Conservation (phyloP, 2,329 filamentous ascomycete genomes). For the Cordyceps tenuipes region DNA sequence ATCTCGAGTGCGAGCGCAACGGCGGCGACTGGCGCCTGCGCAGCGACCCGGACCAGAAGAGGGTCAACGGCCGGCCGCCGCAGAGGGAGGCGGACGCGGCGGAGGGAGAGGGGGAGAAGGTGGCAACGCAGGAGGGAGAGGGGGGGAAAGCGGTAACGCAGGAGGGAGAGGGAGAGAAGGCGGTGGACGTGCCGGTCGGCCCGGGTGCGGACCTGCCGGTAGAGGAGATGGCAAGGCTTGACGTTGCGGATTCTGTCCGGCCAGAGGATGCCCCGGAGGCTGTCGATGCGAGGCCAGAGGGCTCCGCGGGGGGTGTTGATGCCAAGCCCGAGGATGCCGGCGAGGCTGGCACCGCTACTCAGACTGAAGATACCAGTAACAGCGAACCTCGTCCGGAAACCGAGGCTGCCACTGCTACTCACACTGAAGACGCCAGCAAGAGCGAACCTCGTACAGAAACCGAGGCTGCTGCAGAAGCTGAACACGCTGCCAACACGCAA, state of each 20-base stretch:
- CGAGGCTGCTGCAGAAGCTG: neutral
- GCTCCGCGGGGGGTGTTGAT: neutral
- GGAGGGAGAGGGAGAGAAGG: neutral
- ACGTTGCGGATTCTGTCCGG: slow-evolving; percentile 10
- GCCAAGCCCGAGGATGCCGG: neutral
- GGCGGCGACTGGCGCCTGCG: slow-evolving; percentile 82
- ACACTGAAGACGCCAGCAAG: slow-evolving; percentile 2
- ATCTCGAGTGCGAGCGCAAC: slow-evolving; percentile 86
- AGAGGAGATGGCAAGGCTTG: slow-evolving; percentile 11
- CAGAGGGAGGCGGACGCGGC: slow-evolving; percentile 20
- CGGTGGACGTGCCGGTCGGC: neutral
- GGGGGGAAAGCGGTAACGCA: neutral
- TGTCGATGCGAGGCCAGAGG: slow-evolving; percentile 3
- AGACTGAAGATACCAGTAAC: slow-evolving; percentile 2
- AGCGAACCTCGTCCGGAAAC: slow-evolving; percentile 4
- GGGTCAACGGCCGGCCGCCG: slow-evolving; percentile 61
- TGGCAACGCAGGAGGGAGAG: neutral
- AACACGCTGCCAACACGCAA: neutral
- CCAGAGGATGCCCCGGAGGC: slow-evolving; percentile 5
- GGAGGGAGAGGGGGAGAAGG: neutral
- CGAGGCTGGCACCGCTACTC: no score
- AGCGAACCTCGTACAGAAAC: slow-evolving; percentile 6
- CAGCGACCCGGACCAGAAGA: slow-evolving; percentile 69
- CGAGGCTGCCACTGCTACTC: neutral
- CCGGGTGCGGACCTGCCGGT: neutral